Percentiles rank a stretch among this genome's conserved stretches.
Conservation (phyloP, 768 basidiomycete genomes). For the Solioccasus polychromus region DNA sequence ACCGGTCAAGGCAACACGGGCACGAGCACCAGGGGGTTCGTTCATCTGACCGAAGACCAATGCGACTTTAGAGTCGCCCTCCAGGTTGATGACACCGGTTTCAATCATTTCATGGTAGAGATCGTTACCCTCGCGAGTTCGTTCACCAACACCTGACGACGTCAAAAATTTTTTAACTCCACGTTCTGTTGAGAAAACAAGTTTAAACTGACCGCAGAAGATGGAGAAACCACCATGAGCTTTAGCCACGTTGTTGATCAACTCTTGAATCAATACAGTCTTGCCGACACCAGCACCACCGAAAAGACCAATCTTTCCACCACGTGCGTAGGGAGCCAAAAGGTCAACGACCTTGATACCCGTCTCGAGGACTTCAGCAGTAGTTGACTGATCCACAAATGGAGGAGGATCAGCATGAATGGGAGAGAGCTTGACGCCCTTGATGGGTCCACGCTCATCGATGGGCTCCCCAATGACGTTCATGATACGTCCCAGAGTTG, state of each 20-base stretch:
- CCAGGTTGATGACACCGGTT: constrained; percentile 99
- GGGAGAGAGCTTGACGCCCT: constrained; percentile 86
- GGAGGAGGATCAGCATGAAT: constrained; percentile 97
- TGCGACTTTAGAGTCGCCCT: constrained; percentile 99
- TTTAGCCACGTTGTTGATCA: constrained; percentile 99
- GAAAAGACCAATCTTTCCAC: constrained; percentile 99
- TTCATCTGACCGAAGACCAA: constrained; percentile 99
- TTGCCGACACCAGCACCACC: constrained; percentile 99
- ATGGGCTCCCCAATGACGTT: constrained; percentile 99
- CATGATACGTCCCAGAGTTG: constrained; percentile 98
- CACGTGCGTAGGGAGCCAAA: constrained; percentile 98
- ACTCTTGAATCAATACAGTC: constrained; percentile 98
- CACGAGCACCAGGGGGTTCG: constrained; percentile 99
- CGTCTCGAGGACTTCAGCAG: constrained; percentile 97
- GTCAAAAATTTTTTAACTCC: constrained; percentile 11
- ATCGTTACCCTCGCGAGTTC: constrained; percentile 99
- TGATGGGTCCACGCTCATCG: constrained; percentile 98
- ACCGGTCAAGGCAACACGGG: constrained; percentile 99
- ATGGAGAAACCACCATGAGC: constrained; percentile 99
- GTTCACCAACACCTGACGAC: constrained; percentile 92
- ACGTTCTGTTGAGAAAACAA: not conserved
- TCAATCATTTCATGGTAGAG: constrained; percentile 99
- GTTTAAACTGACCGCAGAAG: constrained; percentile 73
- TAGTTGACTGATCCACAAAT: constrained; percentile 98
- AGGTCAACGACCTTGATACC: constrained; percentile 99